Conservation (phyloP, 495 filamentous ascomycete species). For the Lasiosphaeriaceae sp. region DNA sequence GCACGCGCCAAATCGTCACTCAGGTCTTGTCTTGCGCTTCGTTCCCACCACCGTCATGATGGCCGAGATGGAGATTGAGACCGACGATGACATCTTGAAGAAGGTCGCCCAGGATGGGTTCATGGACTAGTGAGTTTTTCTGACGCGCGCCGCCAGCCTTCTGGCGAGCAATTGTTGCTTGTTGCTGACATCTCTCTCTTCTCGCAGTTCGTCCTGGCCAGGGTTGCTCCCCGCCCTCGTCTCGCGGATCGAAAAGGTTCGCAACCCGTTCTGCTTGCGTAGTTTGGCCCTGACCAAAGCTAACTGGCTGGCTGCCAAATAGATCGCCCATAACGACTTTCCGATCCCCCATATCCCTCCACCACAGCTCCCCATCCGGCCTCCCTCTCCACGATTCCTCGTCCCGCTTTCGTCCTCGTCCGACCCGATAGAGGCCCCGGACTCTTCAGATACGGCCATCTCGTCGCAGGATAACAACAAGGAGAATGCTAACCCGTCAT, state of each 20-base stretch:
- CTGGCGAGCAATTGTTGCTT: conserved; percentile 4
- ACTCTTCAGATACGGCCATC: conserved; percentile 27
- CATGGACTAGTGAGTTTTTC: conserved; percentile 60
- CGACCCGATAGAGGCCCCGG: conserved; percentile 45
- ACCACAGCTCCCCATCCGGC: conserved; percentile 26
- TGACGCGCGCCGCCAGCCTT: neutral
- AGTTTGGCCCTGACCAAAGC: neutral
- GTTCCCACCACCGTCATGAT: conserved; percentile 21
- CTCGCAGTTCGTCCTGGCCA: conserved; percentile 37
- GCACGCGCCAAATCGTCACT: conserved; percentile 8
- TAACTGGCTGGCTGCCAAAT: neutral
- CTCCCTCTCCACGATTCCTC: conserved; percentile 39
- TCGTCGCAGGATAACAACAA: conserved; percentile 48
- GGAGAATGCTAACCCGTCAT: conserved; percentile 37
- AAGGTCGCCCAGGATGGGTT: conserved; percentile 60
- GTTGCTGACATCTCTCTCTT: conserved; percentile 7
- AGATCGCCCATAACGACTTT: conserved; percentile 43
- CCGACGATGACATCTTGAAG: conserved; percentile 61
- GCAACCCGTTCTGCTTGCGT: neutral
- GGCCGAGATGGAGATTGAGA: conserved; percentile 41
- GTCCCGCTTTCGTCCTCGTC: conserved; percentile 44
- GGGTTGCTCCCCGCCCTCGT: conserved; percentile 33
- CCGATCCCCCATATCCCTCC: conserved; percentile 39
- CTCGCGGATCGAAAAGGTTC: conserved; percentile 39
- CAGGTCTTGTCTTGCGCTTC: neutral